phyloP scores from a whole-genome alignment of 805 yeast genomes.

The Candida michaelii region DNA sequence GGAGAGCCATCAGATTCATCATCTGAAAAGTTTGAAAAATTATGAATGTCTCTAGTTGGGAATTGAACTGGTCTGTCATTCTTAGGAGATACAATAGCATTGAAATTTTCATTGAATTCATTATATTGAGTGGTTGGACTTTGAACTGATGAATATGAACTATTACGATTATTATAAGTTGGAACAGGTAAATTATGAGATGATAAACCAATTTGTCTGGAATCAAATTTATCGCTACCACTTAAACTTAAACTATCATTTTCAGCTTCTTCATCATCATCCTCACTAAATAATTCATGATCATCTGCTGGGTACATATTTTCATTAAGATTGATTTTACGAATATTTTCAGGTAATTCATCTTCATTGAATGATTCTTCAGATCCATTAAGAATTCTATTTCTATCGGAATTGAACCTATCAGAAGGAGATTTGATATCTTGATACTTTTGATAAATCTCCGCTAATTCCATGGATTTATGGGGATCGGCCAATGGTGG shows the following conservation, averaged over 20 bases:
- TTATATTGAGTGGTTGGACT: conserved; percentile 44
- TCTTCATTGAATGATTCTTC: conserved; percentile 35
- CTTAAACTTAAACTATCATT: conserved; percentile 16
- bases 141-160: conserved; percentile 38
- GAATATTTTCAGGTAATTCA: conserved; percentile 31
- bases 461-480: conserved; percentile 39
- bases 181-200: conserved; percentile 12
- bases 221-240: conserved; percentile 21
- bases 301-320: conserved; percentile 38
- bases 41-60: conserved; percentile 2
- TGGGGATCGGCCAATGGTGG: conserved; percentile 17
- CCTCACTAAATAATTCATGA: conserved; percentile 37
- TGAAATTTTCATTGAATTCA: conserved; percentile 41
- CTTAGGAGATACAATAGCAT: conserved; percentile 13
- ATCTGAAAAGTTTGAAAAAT: conserved; percentile 11
- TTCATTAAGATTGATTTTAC: conserved; percentile 28
- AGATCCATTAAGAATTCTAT: conserved; percentile 36
- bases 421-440: conserved; percentile 41
- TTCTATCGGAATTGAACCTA: conserved; percentile 35
- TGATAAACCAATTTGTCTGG: conserved; percentile 20
- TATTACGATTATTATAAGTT: conserved; percentile 25
- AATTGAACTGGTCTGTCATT: conserved; percentile 5
- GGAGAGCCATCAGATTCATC: conserved; percentile 17
- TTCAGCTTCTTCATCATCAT: conserved; percentile 23
- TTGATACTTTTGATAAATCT: conserved; percentile 44